Evolutionary conservation across 2,329 filamentous ascomycete species (phyloP).

Genomic region (Cryphonectria japonica): DNA sequence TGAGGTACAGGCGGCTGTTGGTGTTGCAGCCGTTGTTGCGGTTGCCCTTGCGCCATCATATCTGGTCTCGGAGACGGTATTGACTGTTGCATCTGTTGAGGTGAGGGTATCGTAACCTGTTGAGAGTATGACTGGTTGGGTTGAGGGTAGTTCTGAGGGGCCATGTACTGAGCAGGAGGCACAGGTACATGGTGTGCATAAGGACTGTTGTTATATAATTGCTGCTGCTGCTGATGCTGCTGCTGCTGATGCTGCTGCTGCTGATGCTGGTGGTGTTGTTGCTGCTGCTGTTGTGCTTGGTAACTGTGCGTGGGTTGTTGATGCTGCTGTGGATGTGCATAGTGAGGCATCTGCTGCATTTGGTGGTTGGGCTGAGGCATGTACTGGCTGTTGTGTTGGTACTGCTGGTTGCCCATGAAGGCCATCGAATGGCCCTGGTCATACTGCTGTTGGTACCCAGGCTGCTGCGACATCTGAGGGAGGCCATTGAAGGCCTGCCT

Average conservation of each 20-base stretch:
- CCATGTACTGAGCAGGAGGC: constrained; percentile 22
- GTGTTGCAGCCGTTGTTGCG: constrained; percentile 18
- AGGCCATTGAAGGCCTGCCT: constrained; percentile 27
- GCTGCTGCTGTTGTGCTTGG: constrained; percentile 33
- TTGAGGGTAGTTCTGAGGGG: constrained; percentile 42
- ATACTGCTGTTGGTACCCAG: constrained; percentile 32
- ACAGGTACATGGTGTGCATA: constrained; percentile 30
- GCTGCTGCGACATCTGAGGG: constrained; percentile 32
- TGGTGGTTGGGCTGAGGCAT: constrained; percentile 34
- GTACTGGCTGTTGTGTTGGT: constrained; percentile 33
- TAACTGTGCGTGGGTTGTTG: constrained; percentile 34
- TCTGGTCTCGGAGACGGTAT: constrained; percentile 29
- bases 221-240: constrained; percentile 30
- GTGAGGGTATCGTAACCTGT: constrained; percentile 3
- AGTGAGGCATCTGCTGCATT: constrained; percentile 35
- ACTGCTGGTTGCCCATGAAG: constrained; percentile 30
- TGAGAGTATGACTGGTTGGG: constrained; percentile 6
- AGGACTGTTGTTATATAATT: constrained; percentile 34
- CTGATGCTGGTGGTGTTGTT: constrained; percentile 24
- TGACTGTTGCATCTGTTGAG: constrained; percentile 33
- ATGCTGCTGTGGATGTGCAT: constrained; percentile 33
- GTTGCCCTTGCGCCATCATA: constrained; percentile 15
- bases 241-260: constrained; percentile 31
- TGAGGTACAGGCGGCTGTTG: constrained; percentile 29
- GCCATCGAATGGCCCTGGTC: constrained; percentile 27